A percentile compares a stretch with the other conserved stretches of the same genome.
Conservation (phyloP, 768 basidiomycete species). For the Lactarius quietus region DNA sequence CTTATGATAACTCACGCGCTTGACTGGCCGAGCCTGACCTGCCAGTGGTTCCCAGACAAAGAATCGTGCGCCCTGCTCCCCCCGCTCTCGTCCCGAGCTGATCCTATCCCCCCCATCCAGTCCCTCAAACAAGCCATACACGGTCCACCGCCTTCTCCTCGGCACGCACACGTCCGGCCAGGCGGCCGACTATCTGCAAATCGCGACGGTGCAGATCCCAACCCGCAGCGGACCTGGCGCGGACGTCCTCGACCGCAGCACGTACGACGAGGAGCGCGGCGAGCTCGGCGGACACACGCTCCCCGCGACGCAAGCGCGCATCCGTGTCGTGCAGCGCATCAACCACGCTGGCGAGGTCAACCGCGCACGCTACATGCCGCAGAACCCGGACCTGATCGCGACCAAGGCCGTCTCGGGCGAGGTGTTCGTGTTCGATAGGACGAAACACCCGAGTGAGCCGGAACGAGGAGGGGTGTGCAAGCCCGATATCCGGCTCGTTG, state of each 20-base stretch:
- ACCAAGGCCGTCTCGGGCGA: slow-evolving; percentile 92
- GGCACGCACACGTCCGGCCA: slow-evolving; percentile 97
- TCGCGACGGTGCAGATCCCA: slow-evolving; percentile 91
- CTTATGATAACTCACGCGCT: slow-evolving; percentile 95
- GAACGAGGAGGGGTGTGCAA: slow-evolving; percentile 78
- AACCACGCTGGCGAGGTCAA: slow-evolving; percentile 97
- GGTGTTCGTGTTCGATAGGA: slow-evolving; percentile 93
- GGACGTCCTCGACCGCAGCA: slow-evolving; percentile 70
- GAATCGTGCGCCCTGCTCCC: slow-evolving; percentile 61
- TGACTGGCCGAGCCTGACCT: slow-evolving; percentile 97
- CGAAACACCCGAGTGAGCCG: slow-evolving; percentile 93
- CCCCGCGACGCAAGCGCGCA: slow-evolving; percentile 69
- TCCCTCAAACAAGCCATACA: slow-evolving; percentile 89
- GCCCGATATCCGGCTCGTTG: slow-evolving; percentile 87
- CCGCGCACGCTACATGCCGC: slow-evolving; percentile 97
- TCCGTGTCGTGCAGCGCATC: slow-evolving; percentile 90
- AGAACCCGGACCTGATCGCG: slow-evolving; percentile 95
- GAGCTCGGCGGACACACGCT: slow-evolving; percentile 93
- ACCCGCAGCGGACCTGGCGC: slow-evolving; percentile 69
- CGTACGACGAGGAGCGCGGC: slow-evolving; percentile 90
- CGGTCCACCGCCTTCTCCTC: slow-evolving; percentile 88
- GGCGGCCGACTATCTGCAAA: slow-evolving; percentile 92
- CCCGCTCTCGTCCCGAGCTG: not conserved
- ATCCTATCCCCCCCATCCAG: slow-evolving; percentile 45
- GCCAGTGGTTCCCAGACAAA: slow-evolving; percentile 98